These are phyloP conservation scores for Dioscorea dumetorum DNA, from an alignment of 106 monocot genomes.

Conservation along the genomic window DNA sequence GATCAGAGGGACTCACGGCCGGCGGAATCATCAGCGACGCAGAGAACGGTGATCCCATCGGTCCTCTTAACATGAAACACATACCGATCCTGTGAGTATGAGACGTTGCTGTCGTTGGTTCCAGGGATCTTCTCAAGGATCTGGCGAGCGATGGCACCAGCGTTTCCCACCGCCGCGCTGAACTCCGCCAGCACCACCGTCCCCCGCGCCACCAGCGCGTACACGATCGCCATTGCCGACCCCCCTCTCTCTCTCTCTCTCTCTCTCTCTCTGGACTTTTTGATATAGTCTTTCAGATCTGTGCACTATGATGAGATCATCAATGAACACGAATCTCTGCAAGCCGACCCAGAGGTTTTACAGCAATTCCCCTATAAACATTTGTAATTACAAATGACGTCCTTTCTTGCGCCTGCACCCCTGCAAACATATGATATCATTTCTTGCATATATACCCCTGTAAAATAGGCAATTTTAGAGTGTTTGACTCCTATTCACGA, in stretches of 20 bases:
- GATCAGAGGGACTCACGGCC: constrained; percentile 45
- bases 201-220: constrained; percentile 76
- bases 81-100: constrained; percentile 88
- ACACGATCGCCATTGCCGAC: constrained; percentile 59
- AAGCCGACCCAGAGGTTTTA: too few relatives aligned
- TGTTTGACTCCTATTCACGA: too few relatives aligned
- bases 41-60: constrained; percentile 95
- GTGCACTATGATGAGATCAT: too few relatives aligned
- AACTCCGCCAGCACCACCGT: constrained; percentile 89
- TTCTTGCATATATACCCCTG: too few relatives aligned
- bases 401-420: too few relatives aligned
- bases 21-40: constrained; percentile 89
- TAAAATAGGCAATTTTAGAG: too few relatives aligned
- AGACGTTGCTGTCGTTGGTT: constrained; percentile 72
- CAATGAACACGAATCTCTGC: too few relatives aligned
- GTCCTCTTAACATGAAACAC: constrained; percentile 97
- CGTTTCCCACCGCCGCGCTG: constrained; percentile 47
- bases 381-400: too few relatives aligned
- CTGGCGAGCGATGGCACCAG: constrained; percentile 56
- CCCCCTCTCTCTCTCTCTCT: background rate
- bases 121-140: constrained; percentile 82
- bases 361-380: too few relatives aligned
- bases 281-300: too few relatives aligned
- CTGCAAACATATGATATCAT: too few relatives aligned
- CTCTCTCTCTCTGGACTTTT: background rate